Base-by-base conservation (phyloP, 805 yeast species). In the Metschnikowia proteae region DNA sequence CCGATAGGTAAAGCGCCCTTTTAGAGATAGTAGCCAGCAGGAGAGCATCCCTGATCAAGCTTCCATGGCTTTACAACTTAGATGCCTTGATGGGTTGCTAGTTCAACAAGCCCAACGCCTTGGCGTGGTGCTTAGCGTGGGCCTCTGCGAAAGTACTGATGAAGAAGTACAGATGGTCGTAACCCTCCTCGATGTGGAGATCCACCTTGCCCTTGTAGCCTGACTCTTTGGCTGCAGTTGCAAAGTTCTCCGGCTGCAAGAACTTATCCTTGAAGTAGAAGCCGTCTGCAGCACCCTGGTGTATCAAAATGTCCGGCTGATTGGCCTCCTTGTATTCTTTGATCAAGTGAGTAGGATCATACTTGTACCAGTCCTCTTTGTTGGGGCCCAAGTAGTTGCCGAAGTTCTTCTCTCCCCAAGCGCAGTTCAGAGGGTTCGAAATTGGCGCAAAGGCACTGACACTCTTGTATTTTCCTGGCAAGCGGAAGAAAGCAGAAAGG, bases 391-490 rank as follows among this genome's bases (percentile, higher is more conserved):
- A 74, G 65, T 94, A 92, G 43, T 85, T 86, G 3, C 75, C 68
- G 58, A 91, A 92, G 49, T 86, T 84, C 73, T 90, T 91, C 51
- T 79, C 73, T 42, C 98, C 98, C 98, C 98, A 92, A 35, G 84
- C 86, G 54, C 84, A 80, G 43, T 74, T 71, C 46, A 76, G 67
- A 5, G 98, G 98, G 68, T 90, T 87, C 26, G 81, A 70, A 56
- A 94, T 88, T 46, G 99, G 98, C 0, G 97, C 80, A 70, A 92
- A 92, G 0, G 97, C 97, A 50, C 88, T 80, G 37, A 87, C 91
- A 1, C 94, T 82, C 63, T 80, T 80, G 73, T 86, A 92, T 59
- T 73, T 74, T 1, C 82, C 84, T 0, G 91, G 88, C 64, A 86
- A 81, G 53, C 76, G 79, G 51, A 92, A 68, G 56, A 75, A 79